These are phyloP conservation scores for Fusarium sp. DNA, from an alignment of 2,329 filamentous ascomycete species.

Conservation along the genomic window DNA sequence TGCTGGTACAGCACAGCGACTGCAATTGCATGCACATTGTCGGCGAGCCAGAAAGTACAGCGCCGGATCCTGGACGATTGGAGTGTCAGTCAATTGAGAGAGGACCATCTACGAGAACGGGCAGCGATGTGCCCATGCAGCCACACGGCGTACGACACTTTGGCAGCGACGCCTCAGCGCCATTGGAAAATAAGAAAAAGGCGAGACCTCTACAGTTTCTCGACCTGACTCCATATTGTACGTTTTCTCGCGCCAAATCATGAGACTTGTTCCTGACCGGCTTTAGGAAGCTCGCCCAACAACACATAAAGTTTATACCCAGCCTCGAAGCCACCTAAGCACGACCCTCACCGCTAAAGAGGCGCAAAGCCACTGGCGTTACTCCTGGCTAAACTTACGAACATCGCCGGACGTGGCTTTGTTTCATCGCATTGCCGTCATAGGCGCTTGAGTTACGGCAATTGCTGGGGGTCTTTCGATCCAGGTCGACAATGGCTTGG, in stretches of 20 bases:
- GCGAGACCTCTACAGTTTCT: conserved; percentile 13
- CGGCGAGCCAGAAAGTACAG: conserved; percentile 5
- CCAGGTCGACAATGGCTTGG: background rate
- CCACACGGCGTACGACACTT: background rate
- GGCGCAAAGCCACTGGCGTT: background rate
- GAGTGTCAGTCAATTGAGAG: conserved; percentile 11
- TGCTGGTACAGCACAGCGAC: conserved; percentile 25
- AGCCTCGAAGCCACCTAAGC: conserved; percentile 1
- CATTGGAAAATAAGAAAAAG: background rate
- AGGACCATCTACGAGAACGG: conserved; percentile 4
- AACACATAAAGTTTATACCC: background rate
- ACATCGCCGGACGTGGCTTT: background rate
- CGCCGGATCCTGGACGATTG: background rate
- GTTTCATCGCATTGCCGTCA: background rate
- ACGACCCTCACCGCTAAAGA: conserved; percentile 5
- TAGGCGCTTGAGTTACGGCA: background rate
- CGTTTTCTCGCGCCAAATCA: background rate
- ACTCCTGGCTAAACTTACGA: background rate
- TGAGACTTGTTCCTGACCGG: background rate
- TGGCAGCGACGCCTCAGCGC: background rate
- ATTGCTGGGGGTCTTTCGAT: background rate
- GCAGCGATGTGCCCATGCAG: conserved; percentile 15
- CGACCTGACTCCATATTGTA: conserved; percentile 16
- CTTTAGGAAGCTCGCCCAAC: background rate
- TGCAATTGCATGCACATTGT: conserved; percentile 36